These are phyloP conservation scores for Agastache rugosa DNA, from an alignment of 257 asterid genomes.

Conservation along the genomic window DNA sequence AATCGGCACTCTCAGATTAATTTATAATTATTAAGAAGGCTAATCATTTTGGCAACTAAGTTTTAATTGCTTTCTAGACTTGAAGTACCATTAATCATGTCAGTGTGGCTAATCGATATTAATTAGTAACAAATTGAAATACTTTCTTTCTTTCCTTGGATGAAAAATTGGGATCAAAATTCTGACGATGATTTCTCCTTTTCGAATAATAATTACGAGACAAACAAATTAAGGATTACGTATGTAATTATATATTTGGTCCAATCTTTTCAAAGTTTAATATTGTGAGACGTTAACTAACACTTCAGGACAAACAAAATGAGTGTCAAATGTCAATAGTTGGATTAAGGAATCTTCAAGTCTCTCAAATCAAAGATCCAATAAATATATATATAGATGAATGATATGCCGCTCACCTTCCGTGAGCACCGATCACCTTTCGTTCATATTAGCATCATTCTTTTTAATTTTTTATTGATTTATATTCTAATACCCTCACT, in stretches of 20 bases:
- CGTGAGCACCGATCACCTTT: too few species aligned
- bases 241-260: neutral
- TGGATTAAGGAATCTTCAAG: too few species aligned
- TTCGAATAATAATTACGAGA: neutral
- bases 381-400: too few species aligned
- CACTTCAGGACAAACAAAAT: too few species aligned
- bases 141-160: neutral
- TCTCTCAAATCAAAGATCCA: neutral
- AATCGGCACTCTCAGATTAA: too few species aligned
- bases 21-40: neutral
- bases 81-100: constrained; percentile 33
- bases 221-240: too few species aligned
- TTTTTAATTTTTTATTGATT: too few species aligned
- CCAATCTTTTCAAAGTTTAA: neutral
- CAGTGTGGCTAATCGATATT: neutral
- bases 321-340: too few species aligned
- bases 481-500: too few species aligned
- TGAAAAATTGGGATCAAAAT: neutral
- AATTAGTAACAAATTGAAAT: neutral
- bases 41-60: constrained; percentile 9
- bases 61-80: constrained; percentile 21
- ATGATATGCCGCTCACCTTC: too few species aligned
- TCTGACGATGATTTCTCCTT: neutral
- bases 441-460: too few species aligned
- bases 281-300: too few species aligned